These are phyloP conservation scores for Cyclotella kingstonii DNA, from an alignment of 108 stramenopile species.

Conservation along the genomic window DNA sequence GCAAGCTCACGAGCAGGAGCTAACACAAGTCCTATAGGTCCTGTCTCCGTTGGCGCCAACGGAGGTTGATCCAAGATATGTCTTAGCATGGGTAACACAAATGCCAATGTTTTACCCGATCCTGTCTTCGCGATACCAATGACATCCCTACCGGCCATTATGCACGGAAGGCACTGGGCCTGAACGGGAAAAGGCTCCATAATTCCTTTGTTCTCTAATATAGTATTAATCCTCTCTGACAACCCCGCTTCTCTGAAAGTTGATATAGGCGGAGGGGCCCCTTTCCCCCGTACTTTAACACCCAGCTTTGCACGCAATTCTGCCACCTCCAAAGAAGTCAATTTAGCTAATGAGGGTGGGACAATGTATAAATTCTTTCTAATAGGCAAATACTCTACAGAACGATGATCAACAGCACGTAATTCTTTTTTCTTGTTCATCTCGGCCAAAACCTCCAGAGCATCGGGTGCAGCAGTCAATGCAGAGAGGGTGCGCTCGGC, in stretches of 20 bases:
- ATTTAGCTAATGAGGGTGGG: conserved; percentile 71
- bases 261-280: conserved; percentile 90
- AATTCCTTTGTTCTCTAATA: conserved; percentile 70
- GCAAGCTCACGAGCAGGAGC: conserved; percentile 98
- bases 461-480: conserved; percentile 75
- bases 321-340: conserved; percentile 69
- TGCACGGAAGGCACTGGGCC: conserved; percentile 95
- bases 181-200: conserved; percentile 94
- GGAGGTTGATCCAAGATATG: conserved; percentile 95
- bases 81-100: conserved; percentile 91
- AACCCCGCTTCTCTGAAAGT: conserved; percentile 92
- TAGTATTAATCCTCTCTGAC: conserved; percentile 76
- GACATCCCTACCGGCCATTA: conserved; percentile 97
- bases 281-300: conserved; percentile 88
- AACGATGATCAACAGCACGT: conserved; percentile 90
- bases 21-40: conserved; percentile 94
- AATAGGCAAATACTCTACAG: conserved; percentile 87
- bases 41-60: conserved; percentile 85
- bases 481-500: conserved; percentile 82
- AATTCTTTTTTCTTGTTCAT: conserved; percentile 94
- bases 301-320: conserved; percentile 73
- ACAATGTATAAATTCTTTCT: conserved; percentile 95
- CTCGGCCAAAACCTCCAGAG: conserved; percentile 88
- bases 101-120: conserved; percentile 96
- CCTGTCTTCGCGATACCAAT: conserved; percentile 99